A percentile compares a stretch with the other conserved stretches of the same genome.
Evolutionary conservation across 805 yeast genomes (phyloP).

Genomic region (Komagataella pseudopastoris): DNA sequence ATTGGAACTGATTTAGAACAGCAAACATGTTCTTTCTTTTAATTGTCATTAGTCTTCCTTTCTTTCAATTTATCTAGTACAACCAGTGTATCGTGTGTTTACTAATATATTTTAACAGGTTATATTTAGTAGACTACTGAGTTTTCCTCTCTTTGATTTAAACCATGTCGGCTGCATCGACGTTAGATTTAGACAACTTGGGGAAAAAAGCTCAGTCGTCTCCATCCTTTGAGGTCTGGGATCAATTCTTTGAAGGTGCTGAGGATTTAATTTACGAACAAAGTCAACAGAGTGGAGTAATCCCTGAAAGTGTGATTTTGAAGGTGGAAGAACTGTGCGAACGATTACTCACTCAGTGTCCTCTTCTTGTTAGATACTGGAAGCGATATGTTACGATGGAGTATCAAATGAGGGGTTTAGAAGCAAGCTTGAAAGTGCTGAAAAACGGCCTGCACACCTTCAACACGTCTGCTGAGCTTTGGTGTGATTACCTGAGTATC

Average conservation of each 20-base stretch:
- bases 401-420: constrained; percentile 41
- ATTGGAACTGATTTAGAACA: too few relatives aligned
- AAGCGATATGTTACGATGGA: constrained; percentile 41
- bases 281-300: not conserved
- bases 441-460: constrained; percentile 30
- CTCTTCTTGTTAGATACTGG: constrained; percentile 52
- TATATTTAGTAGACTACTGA: not conserved
- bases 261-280: not conserved
- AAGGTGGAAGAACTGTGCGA: constrained; percentile 16
- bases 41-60: too few relatives aligned
- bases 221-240: constrained; percentile 9
- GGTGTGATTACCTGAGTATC: constrained; percentile 54
- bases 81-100: not conserved
- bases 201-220: not conserved
- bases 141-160: not conserved
- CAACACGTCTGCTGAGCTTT: constrained; percentile 50
- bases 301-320: constrained; percentile 4
- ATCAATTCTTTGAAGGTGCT: constrained; percentile 5
- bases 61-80: not conserved
- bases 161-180: not conserved
- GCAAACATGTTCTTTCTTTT: too few relatives aligned
- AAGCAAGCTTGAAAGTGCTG: constrained; percentile 32
- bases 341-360: constrained; percentile 36
- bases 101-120: too few relatives aligned
- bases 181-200: not conserved